These are phyloP conservation scores for Globisporangium barbulae DNA, from an alignment of 352 stramenopile genomes.

Conservation along the genomic window DNA sequence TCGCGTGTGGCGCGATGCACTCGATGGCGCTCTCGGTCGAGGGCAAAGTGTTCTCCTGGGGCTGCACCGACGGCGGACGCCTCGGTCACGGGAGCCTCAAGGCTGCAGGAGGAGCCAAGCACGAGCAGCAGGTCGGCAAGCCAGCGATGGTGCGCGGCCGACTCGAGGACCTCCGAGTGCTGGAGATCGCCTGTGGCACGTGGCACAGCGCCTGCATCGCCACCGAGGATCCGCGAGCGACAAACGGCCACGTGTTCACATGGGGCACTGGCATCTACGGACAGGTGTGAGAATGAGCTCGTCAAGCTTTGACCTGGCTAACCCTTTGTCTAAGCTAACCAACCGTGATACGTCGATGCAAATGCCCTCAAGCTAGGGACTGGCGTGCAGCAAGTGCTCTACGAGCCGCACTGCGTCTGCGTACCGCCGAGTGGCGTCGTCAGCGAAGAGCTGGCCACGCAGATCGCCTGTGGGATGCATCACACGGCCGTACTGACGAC, in stretches of 20 bases:
- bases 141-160: conserved; percentile 35
- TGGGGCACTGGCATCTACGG: conserved; percentile 78
- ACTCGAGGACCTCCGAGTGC: conserved; percentile 29
- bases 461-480: conserved; percentile 60
- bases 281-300: conserved; percentile 22
- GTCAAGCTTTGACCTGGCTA: background rate
- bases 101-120: conserved; percentile 5
- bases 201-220: conserved; percentile 77
- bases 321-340: background rate
- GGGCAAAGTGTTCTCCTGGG: conserved; percentile 92
- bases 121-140: conserved; percentile 12
- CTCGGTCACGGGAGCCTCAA: conserved; percentile 32
- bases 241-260: conserved; percentile 44
- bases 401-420: conserved; percentile 40
- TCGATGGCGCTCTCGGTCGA: conserved; percentile 82
- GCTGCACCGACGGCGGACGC: conserved; percentile 87
- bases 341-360: background rate
- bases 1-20: conserved; percentile 90
- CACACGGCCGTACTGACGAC: conserved; percentile 56
- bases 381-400: conserved; percentile 37
- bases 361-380: conserved; percentile 33
- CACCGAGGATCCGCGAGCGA: conserved; percentile 5
- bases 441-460: conserved; percentile 37
- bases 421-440: conserved; percentile 27
- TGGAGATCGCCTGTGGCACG: conserved; percentile 63